phyloP scores from a whole-genome alignment of 192 early-diverging fungal genomes.

The Umbelopsis sp. region DNA sequence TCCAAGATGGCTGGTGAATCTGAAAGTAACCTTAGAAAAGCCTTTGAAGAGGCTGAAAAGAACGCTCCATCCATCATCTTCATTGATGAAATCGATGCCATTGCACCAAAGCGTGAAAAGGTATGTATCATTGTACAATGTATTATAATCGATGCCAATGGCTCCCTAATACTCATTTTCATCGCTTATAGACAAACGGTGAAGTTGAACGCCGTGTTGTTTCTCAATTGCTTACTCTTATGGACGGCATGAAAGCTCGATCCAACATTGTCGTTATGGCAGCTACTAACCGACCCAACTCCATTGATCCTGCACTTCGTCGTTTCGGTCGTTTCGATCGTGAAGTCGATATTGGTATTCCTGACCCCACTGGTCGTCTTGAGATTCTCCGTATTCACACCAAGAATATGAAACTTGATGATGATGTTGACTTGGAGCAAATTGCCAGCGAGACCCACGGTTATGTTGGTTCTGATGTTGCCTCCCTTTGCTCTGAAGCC shows the following conservation, averaged over 20 bases:
- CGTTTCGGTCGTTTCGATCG: conserved; percentile 99
- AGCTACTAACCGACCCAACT: conserved; percentile 98
- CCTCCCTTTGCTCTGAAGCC: conserved; percentile 97
- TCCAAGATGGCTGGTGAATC: conserved; percentile 99
- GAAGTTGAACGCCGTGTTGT: conserved; percentile 98
- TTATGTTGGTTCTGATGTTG: conserved; percentile 96
- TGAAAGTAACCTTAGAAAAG: conserved; percentile 96
- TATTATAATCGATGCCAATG: not conserved
- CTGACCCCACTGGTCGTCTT: conserved; percentile 96
- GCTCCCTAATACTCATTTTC: not conserved
- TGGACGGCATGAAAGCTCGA: conserved; percentile 88
- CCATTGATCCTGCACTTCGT: conserved; percentile 96
- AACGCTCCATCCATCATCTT: conserved; percentile 97
- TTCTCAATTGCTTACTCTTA: conserved; percentile 93
- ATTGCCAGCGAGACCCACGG: conserved; percentile 98
- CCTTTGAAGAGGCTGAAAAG: conserved; percentile 98
- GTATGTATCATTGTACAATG: conserved; percentile 22
- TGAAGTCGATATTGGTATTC: conserved; percentile 99
- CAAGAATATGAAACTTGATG: conserved; percentile 98
- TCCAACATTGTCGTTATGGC: conserved; percentile 99
- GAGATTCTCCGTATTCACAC: conserved; percentile 99
- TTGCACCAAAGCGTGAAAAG: conserved; percentile 87
- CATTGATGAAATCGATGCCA: conserved; percentile 98
- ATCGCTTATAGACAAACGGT: conserved; percentile 62
- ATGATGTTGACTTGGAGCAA: conserved; percentile 96